Base-by-base conservation (phyloP, 1,284 basidiomycete species). In the Papiliotrema fonsecae region DNA sequence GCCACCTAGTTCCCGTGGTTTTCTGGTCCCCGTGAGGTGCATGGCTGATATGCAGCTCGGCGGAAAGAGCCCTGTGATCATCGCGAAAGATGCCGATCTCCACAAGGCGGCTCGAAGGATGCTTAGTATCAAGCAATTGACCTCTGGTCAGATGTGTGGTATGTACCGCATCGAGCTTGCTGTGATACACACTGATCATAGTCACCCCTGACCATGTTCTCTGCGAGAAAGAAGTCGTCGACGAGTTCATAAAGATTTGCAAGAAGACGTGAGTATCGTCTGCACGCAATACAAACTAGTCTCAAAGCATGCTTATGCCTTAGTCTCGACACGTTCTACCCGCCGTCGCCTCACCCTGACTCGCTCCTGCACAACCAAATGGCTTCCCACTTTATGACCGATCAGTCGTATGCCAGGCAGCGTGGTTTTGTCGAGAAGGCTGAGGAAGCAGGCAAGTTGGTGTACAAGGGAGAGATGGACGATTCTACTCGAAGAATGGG, bases 41-140 rank as follows among this genome's bases (percentile, higher is more conserved):
- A 11, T 44, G 26, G 32, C 34, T 28, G 28, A 42, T 39, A 16
- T 41, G 4, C 47, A 84, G 71, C 78, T 87, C 7, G 85, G 86
- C 26, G 85, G 86, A 46, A 94, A 94, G 75, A 87, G 83, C 18
- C 90, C 91, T 1, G 86, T 84, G 13, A 80, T 92, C 58, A 75
- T 94, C 43, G 85, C 91, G 63, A 77, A 84, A 0, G 78, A 77
- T 42, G 76, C 77, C 30, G 74, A 75, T 43, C 54, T 79, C 36
- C 57, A 58, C 47, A 73, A 72, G 52, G 67, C 70, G 18, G 74
- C 70, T 16, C 65, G 65, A 49, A 59, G 64, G 54, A 59, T 87
- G 48, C 73, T 92, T 31, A 89, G 87, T 83, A 88, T 88, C 45
- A 92, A 90, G 70, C 72, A 81, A 24, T 75, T 80, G 46, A 89